Conservation (phyloP, 78 protist species). For the Emiliania huxleyi region DNA sequence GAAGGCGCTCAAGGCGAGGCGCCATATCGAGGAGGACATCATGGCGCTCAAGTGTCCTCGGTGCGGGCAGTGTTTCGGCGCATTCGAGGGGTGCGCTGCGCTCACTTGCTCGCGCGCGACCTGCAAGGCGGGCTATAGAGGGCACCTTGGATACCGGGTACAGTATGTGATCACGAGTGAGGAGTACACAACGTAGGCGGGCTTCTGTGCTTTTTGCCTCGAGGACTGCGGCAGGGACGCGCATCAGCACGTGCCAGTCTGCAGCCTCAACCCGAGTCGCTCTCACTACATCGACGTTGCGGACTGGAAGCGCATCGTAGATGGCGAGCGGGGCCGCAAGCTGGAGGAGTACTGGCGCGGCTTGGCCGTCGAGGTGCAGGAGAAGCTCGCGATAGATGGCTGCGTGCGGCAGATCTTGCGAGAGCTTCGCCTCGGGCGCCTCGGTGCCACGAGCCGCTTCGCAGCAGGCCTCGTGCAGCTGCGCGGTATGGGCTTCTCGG, state of each 20-base stretch:
- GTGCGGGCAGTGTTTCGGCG: background rate
- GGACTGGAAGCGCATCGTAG: conserved; percentile 9
- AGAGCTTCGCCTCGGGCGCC: background rate
- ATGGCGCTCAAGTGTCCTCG: conserved; percentile 14
- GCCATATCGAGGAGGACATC: background rate
- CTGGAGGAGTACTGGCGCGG: background rate
- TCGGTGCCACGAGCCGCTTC: background rate
- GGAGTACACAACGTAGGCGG: too few species aligned
- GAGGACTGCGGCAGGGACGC: conserved; percentile 41
- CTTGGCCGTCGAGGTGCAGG: background rate
- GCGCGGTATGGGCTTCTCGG: conserved; percentile 29
- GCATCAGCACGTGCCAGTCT: conserved; percentile 18
- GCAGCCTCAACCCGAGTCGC: background rate
- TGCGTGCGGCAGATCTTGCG: conserved; percentile 16
- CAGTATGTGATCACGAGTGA: too few species aligned
- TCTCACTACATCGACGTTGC: background rate
- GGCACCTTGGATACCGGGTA: too few species aligned
- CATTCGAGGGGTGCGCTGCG: conserved; percentile 31
- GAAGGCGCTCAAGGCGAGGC: background rate
- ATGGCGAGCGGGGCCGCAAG: background rate
- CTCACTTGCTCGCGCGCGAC: background rate
- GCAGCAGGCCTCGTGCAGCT: background rate
- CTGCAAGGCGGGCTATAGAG: background rate
- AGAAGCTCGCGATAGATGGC: background rate
- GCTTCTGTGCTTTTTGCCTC: conserved; percentile 41